These are phyloP conservation scores for Ilex paraguariensis DNA, from an alignment of 305 asterid species.

Conservation along the genomic window DNA sequence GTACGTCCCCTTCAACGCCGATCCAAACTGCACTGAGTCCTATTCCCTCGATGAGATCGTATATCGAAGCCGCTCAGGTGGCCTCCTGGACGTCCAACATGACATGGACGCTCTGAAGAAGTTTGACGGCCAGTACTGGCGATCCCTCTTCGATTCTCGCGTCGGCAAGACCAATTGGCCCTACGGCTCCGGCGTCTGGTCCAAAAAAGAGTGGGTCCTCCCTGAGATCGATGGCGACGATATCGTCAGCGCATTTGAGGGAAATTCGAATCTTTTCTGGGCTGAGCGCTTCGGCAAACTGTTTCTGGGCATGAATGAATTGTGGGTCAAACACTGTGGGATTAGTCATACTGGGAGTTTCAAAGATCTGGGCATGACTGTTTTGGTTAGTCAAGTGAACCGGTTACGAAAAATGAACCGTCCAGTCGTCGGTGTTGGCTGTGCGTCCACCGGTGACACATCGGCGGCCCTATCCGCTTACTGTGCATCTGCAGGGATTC, in stretches of 20 bases:
- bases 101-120: conserved; percentile 67
- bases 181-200: conserved; percentile 84
- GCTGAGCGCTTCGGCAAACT: conserved; percentile 83
- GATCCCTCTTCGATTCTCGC: conserved; percentile 60
- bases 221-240: conserved; percentile 67
- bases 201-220: conserved; percentile 75
- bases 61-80: conserved; percentile 81
- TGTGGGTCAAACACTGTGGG: conserved; percentile 83
- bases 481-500: conserved; percentile 71
- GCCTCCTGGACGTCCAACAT: conserved; percentile 75
- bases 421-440: conserved; percentile 72
- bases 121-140: conserved; percentile 74
- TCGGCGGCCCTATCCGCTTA: conserved; percentile 73
- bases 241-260: conserved; percentile 69
- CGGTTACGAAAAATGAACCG: conserved; percentile 61
- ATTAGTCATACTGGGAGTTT: conserved; percentile 78
- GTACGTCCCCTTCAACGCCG: conserved; percentile 62
- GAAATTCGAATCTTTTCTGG: conserved; percentile 71
- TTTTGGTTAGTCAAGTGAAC: conserved; percentile 71
- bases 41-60: conserved; percentile 78
- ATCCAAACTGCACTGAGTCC: conserved; percentile 36
- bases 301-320: conserved; percentile 65
- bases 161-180: conserved; percentile 84
- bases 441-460: conserved; percentile 78
- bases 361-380: conserved; percentile 78